Conservation (phyloP, 2,329 filamentous ascomycete species). For the Arachnomyces sp. region DNA sequence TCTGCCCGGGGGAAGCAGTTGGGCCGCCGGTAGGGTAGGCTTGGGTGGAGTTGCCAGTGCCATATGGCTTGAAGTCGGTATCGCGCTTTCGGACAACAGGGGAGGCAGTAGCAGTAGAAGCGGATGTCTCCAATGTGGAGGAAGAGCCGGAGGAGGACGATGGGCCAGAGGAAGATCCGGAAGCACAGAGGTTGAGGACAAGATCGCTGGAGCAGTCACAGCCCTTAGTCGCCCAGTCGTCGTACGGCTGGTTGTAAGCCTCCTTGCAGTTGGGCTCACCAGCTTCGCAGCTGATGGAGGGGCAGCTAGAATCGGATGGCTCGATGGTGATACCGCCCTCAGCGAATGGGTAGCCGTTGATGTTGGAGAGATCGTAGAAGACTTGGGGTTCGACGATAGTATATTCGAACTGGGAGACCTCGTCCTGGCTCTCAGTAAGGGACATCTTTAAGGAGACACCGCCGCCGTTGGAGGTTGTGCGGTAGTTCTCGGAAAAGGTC, state of each 20-base stretch:
- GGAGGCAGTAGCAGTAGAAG: too few species aligned
- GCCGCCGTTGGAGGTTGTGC: conserved; percentile 29
- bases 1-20: too few species aligned
- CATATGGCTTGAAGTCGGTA: too few species aligned
- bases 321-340: conserved; percentile 28
- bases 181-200: conserved; percentile 24
- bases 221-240: conserved; percentile 35
- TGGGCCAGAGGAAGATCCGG: not conserved
- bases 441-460: conserved; percentile 37
- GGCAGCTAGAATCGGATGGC: conserved; percentile 23
- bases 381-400: conserved; percentile 25
- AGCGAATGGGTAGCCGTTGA: conserved; percentile 28
- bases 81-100: too few species aligned
- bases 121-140: too few species aligned
- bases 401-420: conserved; percentile 38
- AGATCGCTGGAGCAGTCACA: conserved; percentile 29
- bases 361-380: conserved; percentile 34
- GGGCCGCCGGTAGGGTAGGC: too few species aligned
- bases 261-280: conserved; percentile 28
- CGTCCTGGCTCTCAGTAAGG: conserved; percentile 20
- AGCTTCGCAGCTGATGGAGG: conserved; percentile 26
- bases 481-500: conserved; percentile 27
- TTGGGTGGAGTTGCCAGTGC: too few species aligned
- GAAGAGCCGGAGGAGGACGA: too few species aligned
- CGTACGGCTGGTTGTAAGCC: conserved; percentile 32